Evolutionary conservation across 2,329 filamentous ascomycete species (phyloP).

Genomic region (Dothiorella sarmentorum): DNA sequence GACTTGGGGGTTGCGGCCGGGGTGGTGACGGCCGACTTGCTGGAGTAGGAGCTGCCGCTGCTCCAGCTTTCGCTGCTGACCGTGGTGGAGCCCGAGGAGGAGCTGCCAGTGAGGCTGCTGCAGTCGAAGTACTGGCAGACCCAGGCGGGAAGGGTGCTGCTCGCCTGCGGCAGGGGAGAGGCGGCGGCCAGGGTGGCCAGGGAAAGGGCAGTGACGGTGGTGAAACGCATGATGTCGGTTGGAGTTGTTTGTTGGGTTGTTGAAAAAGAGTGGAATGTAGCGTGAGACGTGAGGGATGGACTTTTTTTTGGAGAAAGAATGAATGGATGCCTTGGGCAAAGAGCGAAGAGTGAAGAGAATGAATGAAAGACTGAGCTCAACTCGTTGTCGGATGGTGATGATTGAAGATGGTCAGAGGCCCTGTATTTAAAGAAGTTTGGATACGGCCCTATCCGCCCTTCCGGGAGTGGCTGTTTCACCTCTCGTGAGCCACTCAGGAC

Average conservation of each 20-base stretch:
- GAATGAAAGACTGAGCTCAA: not conserved
- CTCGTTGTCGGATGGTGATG: not conserved
- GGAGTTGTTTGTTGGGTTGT: no score
- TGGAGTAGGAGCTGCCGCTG: not conserved
- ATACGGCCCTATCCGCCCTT: not conserved
- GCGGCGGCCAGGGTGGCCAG: constrained; percentile 1
- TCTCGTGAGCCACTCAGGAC: no score
- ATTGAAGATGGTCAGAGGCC: not conserved
- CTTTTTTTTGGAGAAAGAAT: not conserved
- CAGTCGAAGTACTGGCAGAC: not conserved
- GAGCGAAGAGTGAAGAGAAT: not conserved
- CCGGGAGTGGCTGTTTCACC: not conserved
- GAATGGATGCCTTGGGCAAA: not conserved
- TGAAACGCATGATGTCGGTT: not conserved
- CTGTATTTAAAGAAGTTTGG: not conserved
- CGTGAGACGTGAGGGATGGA: not conserved
- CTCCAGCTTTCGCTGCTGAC: not conserved
- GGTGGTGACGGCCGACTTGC: not conserved
- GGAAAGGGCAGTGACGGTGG: not conserved
- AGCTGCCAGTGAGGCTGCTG: not conserved
- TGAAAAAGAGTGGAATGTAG: not conserved
- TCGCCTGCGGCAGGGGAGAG: not conserved
- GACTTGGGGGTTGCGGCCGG: not conserved
- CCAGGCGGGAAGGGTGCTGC: not conserved
- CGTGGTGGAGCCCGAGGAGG: no score